Conservation (phyloP, 1,284 basidiomycete genomes). For the Microbotryum intermedium region DNA sequence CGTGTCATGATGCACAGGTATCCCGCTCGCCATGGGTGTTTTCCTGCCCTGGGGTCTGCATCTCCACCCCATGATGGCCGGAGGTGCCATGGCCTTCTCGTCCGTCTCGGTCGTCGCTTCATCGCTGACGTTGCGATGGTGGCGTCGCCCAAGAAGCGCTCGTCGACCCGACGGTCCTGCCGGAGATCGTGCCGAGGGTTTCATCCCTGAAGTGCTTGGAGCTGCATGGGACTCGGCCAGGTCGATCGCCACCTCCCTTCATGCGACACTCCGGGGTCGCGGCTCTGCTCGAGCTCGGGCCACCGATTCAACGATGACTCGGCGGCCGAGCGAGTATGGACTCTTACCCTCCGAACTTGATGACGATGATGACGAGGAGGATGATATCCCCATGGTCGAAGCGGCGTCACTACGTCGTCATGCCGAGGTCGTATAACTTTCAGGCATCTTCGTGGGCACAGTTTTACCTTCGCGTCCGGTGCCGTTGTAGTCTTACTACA, state of each 20-base stretch:
- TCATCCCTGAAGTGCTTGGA: slow-evolving; percentile 13
- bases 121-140: slow-evolving; percentile 65
- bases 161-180: slow-evolving; percentile 22
- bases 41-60: slow-evolving; percentile 85
- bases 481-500: no score
- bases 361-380: slow-evolving; percentile 12
- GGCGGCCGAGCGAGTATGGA: slow-evolving; percentile 23
- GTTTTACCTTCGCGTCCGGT: no score
- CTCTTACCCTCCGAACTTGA: slow-evolving; percentile 1
- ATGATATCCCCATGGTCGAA: slow-evolving; percentile 6
- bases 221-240: slow-evolving; percentile 7
- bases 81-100: slow-evolving; percentile 94
- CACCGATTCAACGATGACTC: not conserved
- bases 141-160: slow-evolving; percentile 34
- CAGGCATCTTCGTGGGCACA: no score
- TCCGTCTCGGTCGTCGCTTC: slow-evolving; percentile 91
- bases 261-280: not conserved
- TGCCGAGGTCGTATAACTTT: no score
- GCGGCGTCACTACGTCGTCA: not conserved
- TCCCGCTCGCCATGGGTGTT: slow-evolving; percentile 97
- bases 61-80: slow-evolving; percentile 96
- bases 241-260: not conserved
- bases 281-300: not conserved
- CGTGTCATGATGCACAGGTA: slow-evolving; percentile 44
- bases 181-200: slow-evolving; percentile 18